A percentile compares a stretch with the other conserved stretches of the same genome.
Conservation (phyloP, 2,329 filamentous ascomycete genomes). For the Neonectria ditissima region DNA sequence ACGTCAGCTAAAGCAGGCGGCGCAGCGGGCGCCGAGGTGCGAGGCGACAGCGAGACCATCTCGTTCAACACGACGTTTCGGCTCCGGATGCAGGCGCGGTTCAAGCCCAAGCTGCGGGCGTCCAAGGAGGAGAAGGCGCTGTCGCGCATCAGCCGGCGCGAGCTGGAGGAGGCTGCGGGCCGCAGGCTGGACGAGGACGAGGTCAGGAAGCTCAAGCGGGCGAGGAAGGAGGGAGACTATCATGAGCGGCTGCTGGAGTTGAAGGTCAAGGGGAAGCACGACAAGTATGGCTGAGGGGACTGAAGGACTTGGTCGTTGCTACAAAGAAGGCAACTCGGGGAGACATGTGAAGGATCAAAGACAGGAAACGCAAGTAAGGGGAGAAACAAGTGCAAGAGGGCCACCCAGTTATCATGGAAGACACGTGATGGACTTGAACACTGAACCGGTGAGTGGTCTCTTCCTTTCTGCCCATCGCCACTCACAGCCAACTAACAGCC, state of each 20-base stretch:
- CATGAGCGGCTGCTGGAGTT: slow-evolving; percentile 88
- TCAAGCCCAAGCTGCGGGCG: slow-evolving; percentile 85
- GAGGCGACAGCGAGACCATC: slow-evolving; percentile 78
- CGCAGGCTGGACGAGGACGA: slow-evolving; percentile 85
- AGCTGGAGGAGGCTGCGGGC: slow-evolving; percentile 85
- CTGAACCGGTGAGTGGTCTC: background rate
- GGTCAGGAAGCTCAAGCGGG: slow-evolving; percentile 83
- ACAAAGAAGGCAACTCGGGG: background rate
- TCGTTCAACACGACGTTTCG: slow-evolving; percentile 79
- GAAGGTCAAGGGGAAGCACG: slow-evolving; percentile 92
- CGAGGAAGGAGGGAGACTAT: slow-evolving; percentile 87
- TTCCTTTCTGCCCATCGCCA: background rate
- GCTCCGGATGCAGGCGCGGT: slow-evolving; percentile 93
- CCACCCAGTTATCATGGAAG: background rate
- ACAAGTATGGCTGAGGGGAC: slow-evolving; percentile 71
- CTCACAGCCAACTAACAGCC: background rate
- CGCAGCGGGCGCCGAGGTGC: slow-evolving; percentile 69
- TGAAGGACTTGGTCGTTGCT: background rate
- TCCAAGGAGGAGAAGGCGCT: slow-evolving; percentile 85
- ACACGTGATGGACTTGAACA: background rate
- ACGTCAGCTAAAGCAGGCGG: slow-evolving; percentile 58
- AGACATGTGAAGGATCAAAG: too few relatives aligned
- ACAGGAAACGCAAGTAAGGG: background rate
- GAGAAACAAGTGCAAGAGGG: background rate
- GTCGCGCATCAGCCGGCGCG: slow-evolving; percentile 86